Percentiles rank a stretch among this genome's conserved stretches.
Evolutionary conservation across 495 filamentous ascomycete genomes (phyloP).

Genomic region (Penicillium waksmanii): DNA sequence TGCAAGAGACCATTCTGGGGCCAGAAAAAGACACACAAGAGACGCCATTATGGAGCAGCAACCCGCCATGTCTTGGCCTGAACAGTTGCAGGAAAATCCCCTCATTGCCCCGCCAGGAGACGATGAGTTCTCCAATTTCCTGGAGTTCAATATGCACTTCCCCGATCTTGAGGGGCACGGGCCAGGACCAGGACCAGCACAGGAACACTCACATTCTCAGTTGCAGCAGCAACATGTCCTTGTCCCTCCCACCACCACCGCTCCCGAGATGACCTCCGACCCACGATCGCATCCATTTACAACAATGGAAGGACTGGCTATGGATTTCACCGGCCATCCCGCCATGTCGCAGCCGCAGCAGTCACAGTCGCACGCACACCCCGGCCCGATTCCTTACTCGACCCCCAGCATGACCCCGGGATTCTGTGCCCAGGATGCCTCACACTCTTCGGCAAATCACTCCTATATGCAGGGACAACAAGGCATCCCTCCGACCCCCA

Average conservation of each 20-base stretch:
- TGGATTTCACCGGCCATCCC: constrained; percentile 38
- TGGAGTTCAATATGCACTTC: constrained; percentile 58
- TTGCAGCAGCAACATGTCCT: constrained; percentile 33
- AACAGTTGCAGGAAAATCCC: constrained; percentile 38
- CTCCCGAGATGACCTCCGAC: constrained; percentile 26
- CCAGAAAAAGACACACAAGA: neutral
- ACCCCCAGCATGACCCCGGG: constrained; percentile 40
- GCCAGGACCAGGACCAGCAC: constrained; percentile 32
- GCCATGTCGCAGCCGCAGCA: constrained; percentile 34
- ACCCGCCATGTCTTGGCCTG: constrained; percentile 45
- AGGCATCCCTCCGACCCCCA: constrained; percentile 89
- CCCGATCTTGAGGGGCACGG: constrained; percentile 49
- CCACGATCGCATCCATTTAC: constrained; percentile 32
- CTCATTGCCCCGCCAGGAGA: constrained; percentile 40
- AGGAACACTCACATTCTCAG: constrained; percentile 20
- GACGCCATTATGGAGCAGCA: constrained; percentile 42
- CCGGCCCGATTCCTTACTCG: constrained; percentile 33
- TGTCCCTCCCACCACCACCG: constrained; percentile 33
- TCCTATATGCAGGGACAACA: constrained; percentile 56
- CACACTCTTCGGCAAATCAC: constrained; percentile 41
- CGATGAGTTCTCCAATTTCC: constrained; percentile 58
- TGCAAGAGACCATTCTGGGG: neutral
- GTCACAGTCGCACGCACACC: neutral
- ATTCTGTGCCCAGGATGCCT: constrained; percentile 44
- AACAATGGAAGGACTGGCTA: constrained; percentile 38